Conservation (phyloP, 495 filamentous ascomycete genomes). For the Thermochaetoides thermophila region DNA sequence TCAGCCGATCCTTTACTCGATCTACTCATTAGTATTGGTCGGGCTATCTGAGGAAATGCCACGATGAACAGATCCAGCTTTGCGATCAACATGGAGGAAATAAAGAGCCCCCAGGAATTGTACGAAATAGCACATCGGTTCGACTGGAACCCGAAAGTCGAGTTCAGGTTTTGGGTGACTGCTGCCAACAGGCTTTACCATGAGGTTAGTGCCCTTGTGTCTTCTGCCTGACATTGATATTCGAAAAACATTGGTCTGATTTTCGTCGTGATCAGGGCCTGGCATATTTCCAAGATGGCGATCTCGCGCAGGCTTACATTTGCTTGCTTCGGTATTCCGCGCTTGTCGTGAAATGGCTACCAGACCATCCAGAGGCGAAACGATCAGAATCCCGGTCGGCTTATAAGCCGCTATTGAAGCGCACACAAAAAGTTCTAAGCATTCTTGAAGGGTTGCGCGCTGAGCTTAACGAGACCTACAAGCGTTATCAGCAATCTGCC, state of each 20-base stretch:
- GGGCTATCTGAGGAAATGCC: neutral
- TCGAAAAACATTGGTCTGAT: no score
- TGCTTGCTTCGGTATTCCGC: constrained; percentile 69
- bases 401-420: constrained; percentile 12
- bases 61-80: constrained; percentile 3
- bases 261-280: no score
- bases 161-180: constrained; percentile 66
- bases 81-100: constrained; percentile 29
- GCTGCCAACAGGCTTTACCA: constrained; percentile 62
- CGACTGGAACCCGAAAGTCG: constrained; percentile 59
- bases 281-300: constrained; percentile 73
- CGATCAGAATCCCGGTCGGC: constrained; percentile 21
- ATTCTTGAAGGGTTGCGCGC: constrained; percentile 44
- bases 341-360: constrained; percentile 48
- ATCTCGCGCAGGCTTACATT: constrained; percentile 75
- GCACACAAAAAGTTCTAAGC: constrained; percentile 22
- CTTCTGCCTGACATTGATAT: neutral
- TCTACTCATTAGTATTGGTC: neutral
- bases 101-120: constrained; percentile 63
- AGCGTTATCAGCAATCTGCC: constrained; percentile 11
- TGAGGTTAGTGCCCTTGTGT: constrained; percentile 41
- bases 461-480: constrained; percentile 19
- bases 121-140: constrained; percentile 55
- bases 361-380: constrained; percentile 52
- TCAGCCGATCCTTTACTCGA: no score